Conservation (phyloP, 371 early-diverging fungal genomes). For the Mortierella sp. region DNA sequence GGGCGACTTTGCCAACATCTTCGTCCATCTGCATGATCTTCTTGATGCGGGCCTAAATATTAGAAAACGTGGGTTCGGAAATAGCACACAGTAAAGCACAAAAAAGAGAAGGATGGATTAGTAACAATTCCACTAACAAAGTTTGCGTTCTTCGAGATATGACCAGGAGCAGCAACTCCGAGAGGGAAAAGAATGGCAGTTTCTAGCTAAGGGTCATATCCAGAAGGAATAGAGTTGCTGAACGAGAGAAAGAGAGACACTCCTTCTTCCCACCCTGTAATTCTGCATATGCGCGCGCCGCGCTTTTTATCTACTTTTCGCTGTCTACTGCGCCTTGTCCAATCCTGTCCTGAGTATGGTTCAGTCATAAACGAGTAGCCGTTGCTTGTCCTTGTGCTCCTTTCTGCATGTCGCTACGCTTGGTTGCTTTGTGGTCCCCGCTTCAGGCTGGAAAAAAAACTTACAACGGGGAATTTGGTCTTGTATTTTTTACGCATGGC, state of each 20-base stretch:
- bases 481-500: conserved; percentile 90
- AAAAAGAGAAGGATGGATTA: too few relatives aligned
- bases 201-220: too few relatives aligned
- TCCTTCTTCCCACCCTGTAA: background rate
- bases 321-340: too few relatives aligned
- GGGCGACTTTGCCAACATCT: conserved; percentile 99
- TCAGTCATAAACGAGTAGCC: too few relatives aligned
- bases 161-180: background rate
- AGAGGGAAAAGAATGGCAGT: background rate
- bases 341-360: too few relatives aligned
- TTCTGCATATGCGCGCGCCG: background rate
- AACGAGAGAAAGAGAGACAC: background rate
- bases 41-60: conserved; percentile 97
- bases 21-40: conserved; percentile 99
- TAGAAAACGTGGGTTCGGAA: too few relatives aligned
- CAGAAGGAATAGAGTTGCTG: too few relatives aligned
- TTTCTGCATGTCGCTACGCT: too few relatives aligned
- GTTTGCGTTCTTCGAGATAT: too few relatives aligned
- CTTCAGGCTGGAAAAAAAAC: conserved; percentile 25
- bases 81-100: too few relatives aligned
- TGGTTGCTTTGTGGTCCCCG: background rate
- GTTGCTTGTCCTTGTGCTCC: background rate
- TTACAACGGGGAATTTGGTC: conserved; percentile 92
- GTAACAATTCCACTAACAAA: too few relatives aligned
- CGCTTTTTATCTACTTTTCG: background rate